Base-by-base conservation (phyloP, 2,329 filamentous ascomycete species). In the Ciborinia camelliae region DNA sequence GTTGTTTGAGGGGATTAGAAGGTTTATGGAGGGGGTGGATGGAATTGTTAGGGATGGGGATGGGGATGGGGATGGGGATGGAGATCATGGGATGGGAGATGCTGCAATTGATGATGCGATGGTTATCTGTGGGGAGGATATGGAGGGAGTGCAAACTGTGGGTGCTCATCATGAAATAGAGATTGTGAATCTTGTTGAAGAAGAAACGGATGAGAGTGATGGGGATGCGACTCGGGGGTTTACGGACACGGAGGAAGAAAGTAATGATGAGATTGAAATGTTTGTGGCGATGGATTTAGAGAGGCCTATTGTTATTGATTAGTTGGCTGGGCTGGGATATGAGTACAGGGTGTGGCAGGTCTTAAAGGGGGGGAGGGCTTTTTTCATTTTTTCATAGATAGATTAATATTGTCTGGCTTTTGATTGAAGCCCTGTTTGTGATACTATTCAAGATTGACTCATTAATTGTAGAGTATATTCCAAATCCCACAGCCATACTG, bases 351-450 rank as follows among this genome's bases (percentile, higher is more conserved):
- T 18, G 30, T 18, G n/a, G 1, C 20, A 26, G 14, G 2, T 23
- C 20, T 43, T n/a, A n/a, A n/a, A n/a, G n/a, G n/a, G n/a, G n/a
- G n/a, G 23, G 15, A 20, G 4, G 8, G 15, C 2, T 12, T 15
- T 41, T 55, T 23, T 28, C 2, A 30, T 6, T 1, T 30, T 55
- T 55, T 18, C 37, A 55, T 30, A 41, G 9, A 55, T 30, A 41
- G 9, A 14, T 55, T 8, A 30, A 8, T 20, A 28, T 14, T 30
- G 37, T 26, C 12, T 48, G 10, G 84, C 84, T 61, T 84, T 92
- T 39, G n/a, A n/a, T n/a, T n/a, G n/a, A n/a, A n/a, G n/a, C n/a
- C n/a, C n/a, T n/a, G n/a, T n/a, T n/a, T n/a, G n/a, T n/a, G n/a
- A n/a, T n/a, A n/a, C n/a, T n/a, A n/a, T n/a, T n/a, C n/a, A n/a